A percentile compares a stretch with the other conserved stretches of the same genome.
phyloP scores from a whole-genome alignment of 116 monocot species.

The Zostera marina region DNA sequence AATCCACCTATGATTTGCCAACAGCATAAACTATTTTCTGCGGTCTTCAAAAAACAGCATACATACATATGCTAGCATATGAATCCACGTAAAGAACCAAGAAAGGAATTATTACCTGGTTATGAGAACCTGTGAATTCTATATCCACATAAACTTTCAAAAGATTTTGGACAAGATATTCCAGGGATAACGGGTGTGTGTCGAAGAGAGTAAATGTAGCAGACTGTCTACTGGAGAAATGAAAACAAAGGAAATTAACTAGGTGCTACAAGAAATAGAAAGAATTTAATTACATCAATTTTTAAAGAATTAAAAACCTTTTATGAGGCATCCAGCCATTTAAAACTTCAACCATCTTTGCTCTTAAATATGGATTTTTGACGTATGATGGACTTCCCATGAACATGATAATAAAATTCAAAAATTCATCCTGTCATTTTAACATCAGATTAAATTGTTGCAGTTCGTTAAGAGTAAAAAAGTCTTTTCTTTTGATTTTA shows the following conservation, averaged over 20 bases:
- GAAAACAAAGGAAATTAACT: not conserved
- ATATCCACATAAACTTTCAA: conserved; percentile 96
- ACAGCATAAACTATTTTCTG: no score
- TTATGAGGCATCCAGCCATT: conserved; percentile 87
- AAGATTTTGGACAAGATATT: conserved; percentile 81
- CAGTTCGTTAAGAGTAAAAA: not conserved
- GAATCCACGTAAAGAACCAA: not conserved
- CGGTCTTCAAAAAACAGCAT: no score
- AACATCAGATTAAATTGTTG: not conserved
- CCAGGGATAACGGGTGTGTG: conserved; percentile 80
- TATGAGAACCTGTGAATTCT: conserved; percentile 96
- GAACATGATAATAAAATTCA: conserved; percentile 99
- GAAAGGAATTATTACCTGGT: conserved; percentile 39
- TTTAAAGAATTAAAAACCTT: conserved; percentile 25
- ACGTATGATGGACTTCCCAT: conserved; percentile 87
- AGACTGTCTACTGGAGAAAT: conserved; percentile 46
- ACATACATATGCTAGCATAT: no score
- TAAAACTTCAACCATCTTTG: conserved; percentile 99
- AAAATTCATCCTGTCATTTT: conserved; percentile 70
- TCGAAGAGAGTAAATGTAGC: conserved; percentile 73
- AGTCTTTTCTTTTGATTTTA: not conserved
- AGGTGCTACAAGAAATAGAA: not conserved
- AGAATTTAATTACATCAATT: not conserved
- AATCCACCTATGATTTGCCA: no score
- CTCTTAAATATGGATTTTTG: conserved; percentile 87